Base-by-base conservation (phyloP, 164 flowering plant species). In the Stephania cephalantha region DNA sequence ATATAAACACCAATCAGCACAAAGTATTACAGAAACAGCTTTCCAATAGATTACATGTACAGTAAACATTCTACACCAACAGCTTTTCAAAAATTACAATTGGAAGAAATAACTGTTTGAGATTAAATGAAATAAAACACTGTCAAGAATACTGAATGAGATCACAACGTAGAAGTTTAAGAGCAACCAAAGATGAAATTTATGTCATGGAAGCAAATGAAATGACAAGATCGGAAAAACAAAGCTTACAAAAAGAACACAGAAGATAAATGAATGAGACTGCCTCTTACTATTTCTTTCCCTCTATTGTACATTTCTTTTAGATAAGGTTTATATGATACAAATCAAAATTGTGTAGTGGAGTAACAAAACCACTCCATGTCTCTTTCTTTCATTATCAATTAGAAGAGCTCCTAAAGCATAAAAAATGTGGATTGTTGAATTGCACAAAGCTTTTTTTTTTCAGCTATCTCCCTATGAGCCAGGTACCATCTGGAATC, bases 291-390 rank as follows among this genome's bases (percentile, higher is more conserved):
- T 78, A 46, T 64, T 78, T 66, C 69, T 81, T 73, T 53, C 75
- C 79, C 75, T 76, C 85, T 87, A 85, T 82, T 83, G 83, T 84
- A 87, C 86, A 82, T 83, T 83, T 84, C 82, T 73, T 84, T 83
- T 81, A 81, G 85, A 81, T 78, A 84, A 78, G 75, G 77, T 78
- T 78, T 76, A 77, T 87, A 90, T 87, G 88, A 78, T 88, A 90
- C 94, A 87, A 85, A 87, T 83, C 90, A 87, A 88, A 90, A 90
- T 86, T 84, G 86, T 78, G 81, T 79, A 83, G 85, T 82, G 82
- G 81, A 73, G 80, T 72, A 75, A 82, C 83, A 78, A 78, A 80
- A 79, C 80, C 85, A 79, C 81, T 68, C 77, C 78, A 73, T 74
- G 45, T 69, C 42, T 35, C 3, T 35, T 76, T 78, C 83, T 74